Conservation (phyloP, 2,329 filamentous ascomycete genomes). For the Colletotrichum liriopes region DNA sequence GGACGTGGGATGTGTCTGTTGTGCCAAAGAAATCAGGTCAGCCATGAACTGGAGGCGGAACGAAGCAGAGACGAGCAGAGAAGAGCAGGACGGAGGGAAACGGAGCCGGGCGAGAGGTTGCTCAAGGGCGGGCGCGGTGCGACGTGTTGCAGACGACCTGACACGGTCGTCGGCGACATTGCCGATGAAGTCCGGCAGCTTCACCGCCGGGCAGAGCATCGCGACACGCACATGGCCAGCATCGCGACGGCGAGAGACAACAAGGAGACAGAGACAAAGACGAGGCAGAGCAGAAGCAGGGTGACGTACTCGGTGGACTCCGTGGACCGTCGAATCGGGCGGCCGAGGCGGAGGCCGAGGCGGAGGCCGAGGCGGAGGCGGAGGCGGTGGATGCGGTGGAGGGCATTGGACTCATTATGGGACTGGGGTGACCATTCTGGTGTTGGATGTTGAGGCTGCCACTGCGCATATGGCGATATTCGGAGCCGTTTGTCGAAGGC, state of each 20-base stretch:
- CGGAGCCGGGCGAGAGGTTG: slow-evolving; percentile 22
- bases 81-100: slow-evolving; percentile 21
- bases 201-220: slow-evolving; percentile 15
- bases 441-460: slow-evolving; percentile 69
- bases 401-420: slow-evolving; percentile 54
- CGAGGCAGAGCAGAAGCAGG: slow-evolving; percentile 21
- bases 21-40: slow-evolving; percentile 43
- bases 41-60: slow-evolving; percentile 34
- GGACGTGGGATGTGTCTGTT: slow-evolving; percentile 93
- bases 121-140: slow-evolving; percentile 40
- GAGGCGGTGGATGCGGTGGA: slow-evolving; percentile 46
- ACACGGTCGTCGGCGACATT: slow-evolving; percentile 7
- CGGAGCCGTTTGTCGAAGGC: slow-evolving; percentile 58
- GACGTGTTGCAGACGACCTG: slow-evolving; percentile 35
- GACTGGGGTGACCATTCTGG: slow-evolving; percentile 49
- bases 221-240: not conserved
- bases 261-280: not conserved
- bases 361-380: slow-evolving; percentile 16
- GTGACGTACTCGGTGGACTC: slow-evolving; percentile 73
- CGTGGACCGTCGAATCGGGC: slow-evolving; percentile 71
- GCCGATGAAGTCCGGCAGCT: slow-evolving; percentile 6
- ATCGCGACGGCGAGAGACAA: slow-evolving; percentile 1
- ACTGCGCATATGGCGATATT: slow-evolving; percentile 71
- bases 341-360: slow-evolving; percentile 7
- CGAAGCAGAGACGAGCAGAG: not conserved